phyloP scores from a whole-genome alignment of 768 basidiomycete genomes.

The Russula dissimulans region DNA sequence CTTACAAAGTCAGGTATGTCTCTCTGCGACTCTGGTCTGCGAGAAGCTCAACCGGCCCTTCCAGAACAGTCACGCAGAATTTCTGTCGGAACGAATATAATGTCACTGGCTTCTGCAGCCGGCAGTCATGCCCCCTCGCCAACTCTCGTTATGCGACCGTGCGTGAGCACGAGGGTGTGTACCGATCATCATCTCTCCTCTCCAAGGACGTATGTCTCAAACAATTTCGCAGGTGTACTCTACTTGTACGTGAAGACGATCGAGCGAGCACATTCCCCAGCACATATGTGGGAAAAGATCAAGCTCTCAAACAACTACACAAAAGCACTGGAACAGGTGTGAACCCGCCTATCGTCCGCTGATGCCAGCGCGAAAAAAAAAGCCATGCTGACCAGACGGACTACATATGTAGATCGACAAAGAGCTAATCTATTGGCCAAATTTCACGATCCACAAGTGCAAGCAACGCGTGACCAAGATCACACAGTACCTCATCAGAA shows the following conservation, averaged over 20 bases:
- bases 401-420: slow-evolving; percentile 64
- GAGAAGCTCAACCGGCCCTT: slow-evolving; percentile 10
- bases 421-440: slow-evolving; percentile 97
- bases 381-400: not conserved
- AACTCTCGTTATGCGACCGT: slow-evolving; percentile 99
- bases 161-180: slow-evolving; percentile 81
- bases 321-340: slow-evolving; percentile 92
- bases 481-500: slow-evolving; percentile 97
- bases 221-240: slow-evolving; percentile 48
- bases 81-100: slow-evolving; percentile 99
- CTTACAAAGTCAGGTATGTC: slow-evolving; percentile 97
- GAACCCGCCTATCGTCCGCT: not conserved
- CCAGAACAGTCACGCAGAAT: slow-evolving; percentile 88
- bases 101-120: slow-evolving; percentile 88
- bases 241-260: slow-evolving; percentile 98
- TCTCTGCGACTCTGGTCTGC: not conserved
- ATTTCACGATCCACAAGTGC: slow-evolving; percentile 96
- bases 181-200: not conserved
- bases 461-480: slow-evolving; percentile 99
- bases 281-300: slow-evolving; percentile 96
- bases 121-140: slow-evolving; percentile 95
- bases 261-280: slow-evolving; percentile 92
- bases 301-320: slow-evolving; percentile 90
- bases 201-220: not conserved
- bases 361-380: not conserved